Conservation (phyloP, 257 asterid genomes). For the Gynochthodes officinalis region DNA sequence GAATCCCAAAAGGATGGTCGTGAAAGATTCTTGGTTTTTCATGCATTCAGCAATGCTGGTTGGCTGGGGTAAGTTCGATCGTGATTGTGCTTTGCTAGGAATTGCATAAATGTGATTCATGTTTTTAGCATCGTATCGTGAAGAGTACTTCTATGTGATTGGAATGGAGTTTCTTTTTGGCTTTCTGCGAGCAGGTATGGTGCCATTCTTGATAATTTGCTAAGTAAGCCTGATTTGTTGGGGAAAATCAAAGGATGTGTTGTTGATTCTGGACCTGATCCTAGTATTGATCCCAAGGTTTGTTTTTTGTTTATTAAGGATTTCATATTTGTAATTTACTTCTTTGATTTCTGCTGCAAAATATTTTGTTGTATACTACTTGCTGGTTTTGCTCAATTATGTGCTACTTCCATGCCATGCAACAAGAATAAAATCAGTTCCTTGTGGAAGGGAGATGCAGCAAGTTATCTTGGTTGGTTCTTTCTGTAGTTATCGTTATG, state of each 20-base stretch:
- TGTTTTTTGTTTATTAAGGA: constrained; percentile 10
- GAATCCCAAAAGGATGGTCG: constrained; percentile 47
- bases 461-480: background rate
- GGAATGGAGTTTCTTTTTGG: background rate
- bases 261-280: constrained; percentile 93
- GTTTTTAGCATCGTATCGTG: background rate
- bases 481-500: background rate
- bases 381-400: background rate
- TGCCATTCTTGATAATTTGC: constrained; percentile 60
- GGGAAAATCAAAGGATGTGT: constrained; percentile 76
- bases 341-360: constrained; percentile 1
- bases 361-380: background rate
- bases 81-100: too few relatives aligned
- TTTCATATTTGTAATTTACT: constrained; percentile 7
- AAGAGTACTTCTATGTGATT: background rate
- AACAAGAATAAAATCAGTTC: background rate
- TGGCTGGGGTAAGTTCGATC: constrained; percentile 96
- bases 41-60: constrained; percentile 89
- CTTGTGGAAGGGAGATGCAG: background rate
- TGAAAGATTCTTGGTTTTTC: constrained; percentile 62
- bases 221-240: constrained; percentile 49
- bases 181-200: constrained; percentile 64
- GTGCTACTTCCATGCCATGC: background rate
- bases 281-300: constrained; percentile 84
- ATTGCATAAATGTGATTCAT: background rate